Base-by-base conservation (phyloP, 192 early-diverging fungal genomes). In the Radiomyces spectabilis region DNA sequence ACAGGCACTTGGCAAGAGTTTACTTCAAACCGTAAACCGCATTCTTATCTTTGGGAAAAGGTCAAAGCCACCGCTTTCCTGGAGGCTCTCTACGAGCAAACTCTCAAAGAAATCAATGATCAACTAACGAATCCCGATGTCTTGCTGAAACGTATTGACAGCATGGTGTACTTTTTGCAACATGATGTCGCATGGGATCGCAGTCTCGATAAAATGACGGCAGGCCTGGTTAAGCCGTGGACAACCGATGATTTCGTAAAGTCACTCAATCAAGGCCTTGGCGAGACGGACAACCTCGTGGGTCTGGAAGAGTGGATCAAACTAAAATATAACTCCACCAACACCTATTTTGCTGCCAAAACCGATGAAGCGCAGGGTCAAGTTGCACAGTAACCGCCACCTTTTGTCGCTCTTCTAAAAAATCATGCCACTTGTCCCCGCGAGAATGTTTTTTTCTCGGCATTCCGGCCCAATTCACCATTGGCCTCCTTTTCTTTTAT, bases 41-140 rank as follows among this genome's bases (percentile, higher is more conserved):
- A 75, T 45, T 66, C 68, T 9, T 58, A 65, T 35, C 59, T 75
- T 27, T 71, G 62, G 45, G 66, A 70, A 41, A 55, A 71, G 41
- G 55, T 63, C 4, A 41, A 26, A 32, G 9, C 19, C 1, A 55
- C 44, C 4, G 52, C 60, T 34, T 21, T 38, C 16, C 59, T 75
- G 42, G 53, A 68, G 5, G 41, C 35, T 25, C 41, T 59, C 49
- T 75, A 71, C 52, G 16, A 42, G 24, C 39, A 45, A 26, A 48
- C 59, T 24, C 22, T 75, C 2, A 51, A 65, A 35, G 65, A 65
- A 3, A 63, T 68, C 26, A 63, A 70, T 40, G 45, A 50, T 21
- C 61, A 59, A 1, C 31, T 69, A 16, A 67, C 62, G 49, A 61
- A 55, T 37, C 65, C 64, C 29, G 62, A 71, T 35, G 52, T 60